Evolutionary conservation across 805 yeast genomes (phyloP), one percentile per base, ranked within the genome.

Genomic region (Pichia cephalocereana): DNA sequence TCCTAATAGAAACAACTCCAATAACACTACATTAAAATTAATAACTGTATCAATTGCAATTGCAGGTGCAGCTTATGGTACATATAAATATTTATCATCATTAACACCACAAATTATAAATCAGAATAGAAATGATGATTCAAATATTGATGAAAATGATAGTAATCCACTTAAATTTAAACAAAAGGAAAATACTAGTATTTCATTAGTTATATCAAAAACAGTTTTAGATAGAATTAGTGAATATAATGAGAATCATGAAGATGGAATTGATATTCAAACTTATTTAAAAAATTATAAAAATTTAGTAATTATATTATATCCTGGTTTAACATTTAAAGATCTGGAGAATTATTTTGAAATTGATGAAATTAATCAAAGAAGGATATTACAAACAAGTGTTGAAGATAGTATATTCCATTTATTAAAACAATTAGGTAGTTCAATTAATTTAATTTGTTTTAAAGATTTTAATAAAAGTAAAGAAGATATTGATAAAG

Each of bases 401-500:
- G 70, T 75, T 0, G 65, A 65, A 46, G 64, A 61, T 12, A 82
- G 84, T 3, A 59, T 77, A 12, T 72, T 77, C 65, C 78, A 80
- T 37, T 68, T 80, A n/a, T 66, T 78, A 23, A 77, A 77, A 51
- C 82, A 78, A 49, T 46, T 80, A 27, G 60, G 50, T 30, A 55
- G 60, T 0, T 27, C 49, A 9, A n/a, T 54, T 11, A 66, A 62
- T 49, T 45, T 64, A 10, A 46, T 66, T 8, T 43, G 54, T 32
- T 52, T 55, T 7, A 48, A 47, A 4, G 64, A 58, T 27, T 51
- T 66, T 6, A 17, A 38, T 4, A 37, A 53, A 49, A 28, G 46
- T 4, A 32, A 36, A 6, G 38, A 43, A 3, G 54, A 54, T 19
- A 42, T 62, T 10, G 57, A 52, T 3, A 43, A 49, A 14, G 14